Evolutionary conservation across 495 filamentous ascomycete species (phyloP), one percentile per base, ranked within the genome.

Genomic region (Arthonia radiata): DNA sequence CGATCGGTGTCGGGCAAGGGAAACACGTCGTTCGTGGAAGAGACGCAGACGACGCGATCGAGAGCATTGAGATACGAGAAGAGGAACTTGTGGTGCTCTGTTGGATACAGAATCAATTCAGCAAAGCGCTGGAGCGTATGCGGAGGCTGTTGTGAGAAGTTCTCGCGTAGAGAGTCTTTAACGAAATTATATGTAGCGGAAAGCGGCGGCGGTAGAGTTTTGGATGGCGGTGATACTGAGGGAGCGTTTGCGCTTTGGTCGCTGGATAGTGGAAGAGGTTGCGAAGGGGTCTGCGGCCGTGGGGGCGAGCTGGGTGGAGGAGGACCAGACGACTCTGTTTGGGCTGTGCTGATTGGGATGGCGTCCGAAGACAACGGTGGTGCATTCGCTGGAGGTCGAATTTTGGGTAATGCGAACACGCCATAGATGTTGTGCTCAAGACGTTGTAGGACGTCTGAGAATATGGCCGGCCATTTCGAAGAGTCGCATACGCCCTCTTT

Each of bases 41-140:
- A 83, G 32, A 94, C 89, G 21, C 74, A 79, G 18, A 93, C 67
- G 10, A 91, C 77, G 27, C 89, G 73, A 41, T 93, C 79, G 8
- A 94, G 59, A 4, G 86, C 89, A 32, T 79, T 71, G 31, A 97
- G 67, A 43, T 81, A 97, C 13, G 78, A 64, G 4, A 73, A 63
- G 3, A 93, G 57, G 17, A 66, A 71, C 17, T 57, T 57, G 49
- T 97, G 93, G 46, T 91, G 78, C 23, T 59, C 52, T 21, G 51
- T 71, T 4, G 86, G 86, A 11, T 46, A 44, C 8, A 86, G 57
- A 21, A 93, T 56, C n/a, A 97, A 73, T 56, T 97, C 86, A 12
- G 86, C 64, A 17, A 97, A 61, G 23, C 86, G 74, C 49, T 97
- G 86, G 27, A 91, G 59, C 0, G 86, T 94, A 42, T 94, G 80